Conservation (phyloP, 2,329 filamentous ascomycete genomes). For the Botrytis fabae region DNA sequence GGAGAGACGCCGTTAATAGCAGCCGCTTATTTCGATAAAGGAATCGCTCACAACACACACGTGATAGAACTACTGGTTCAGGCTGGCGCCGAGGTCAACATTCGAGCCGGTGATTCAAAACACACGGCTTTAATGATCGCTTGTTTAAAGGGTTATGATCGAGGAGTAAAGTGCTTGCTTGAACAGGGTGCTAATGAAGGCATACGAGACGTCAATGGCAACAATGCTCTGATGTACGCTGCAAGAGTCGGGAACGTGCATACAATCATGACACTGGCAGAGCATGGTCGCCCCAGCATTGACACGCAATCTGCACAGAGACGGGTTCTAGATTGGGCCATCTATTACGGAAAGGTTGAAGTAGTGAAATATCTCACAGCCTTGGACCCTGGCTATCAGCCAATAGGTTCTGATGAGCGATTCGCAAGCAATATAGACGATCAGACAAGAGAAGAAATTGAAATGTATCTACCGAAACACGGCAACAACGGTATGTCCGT, state of each 20-base stretch:
- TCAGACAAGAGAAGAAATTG: slow-evolving; percentile 3
- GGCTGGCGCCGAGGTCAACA: slow-evolving; percentile 18
- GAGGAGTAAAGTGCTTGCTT: slow-evolving; percentile 18
- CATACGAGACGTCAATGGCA: slow-evolving; percentile 12
- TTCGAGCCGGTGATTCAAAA: slow-evolving; percentile 12
- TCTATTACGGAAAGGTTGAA: slow-evolving; percentile 20
- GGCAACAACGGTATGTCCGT: not conserved
- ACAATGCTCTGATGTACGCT: slow-evolving; percentile 21
- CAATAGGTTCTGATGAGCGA: not conserved
- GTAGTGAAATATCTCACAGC: slow-evolving; percentile 15
- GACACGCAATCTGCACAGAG: slow-evolving; percentile 13
- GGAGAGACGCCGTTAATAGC: slow-evolving; percentile 25
- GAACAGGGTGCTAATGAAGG: slow-evolving; percentile 17
- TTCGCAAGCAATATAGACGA: slow-evolving; percentile 16
- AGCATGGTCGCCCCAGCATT: slow-evolving; percentile 9
- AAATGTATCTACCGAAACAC: slow-evolving; percentile 8
- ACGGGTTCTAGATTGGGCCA: slow-evolving; percentile 16
- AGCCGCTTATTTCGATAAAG: slow-evolving; percentile 22
- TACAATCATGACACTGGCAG: slow-evolving; percentile 9
- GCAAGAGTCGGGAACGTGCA: slow-evolving; percentile 18
- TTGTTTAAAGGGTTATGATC: slow-evolving; percentile 19
- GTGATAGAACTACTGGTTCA: slow-evolving; percentile 21
- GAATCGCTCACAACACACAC: slow-evolving; percentile 18
- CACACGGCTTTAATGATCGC: slow-evolving; percentile 22
- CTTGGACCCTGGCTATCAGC: slow-evolving; percentile 10